Evolutionary conservation across 2,329 filamentous ascomycete genomes (phyloP).

Genomic region (Scedosporium aurantiacum): DNA sequence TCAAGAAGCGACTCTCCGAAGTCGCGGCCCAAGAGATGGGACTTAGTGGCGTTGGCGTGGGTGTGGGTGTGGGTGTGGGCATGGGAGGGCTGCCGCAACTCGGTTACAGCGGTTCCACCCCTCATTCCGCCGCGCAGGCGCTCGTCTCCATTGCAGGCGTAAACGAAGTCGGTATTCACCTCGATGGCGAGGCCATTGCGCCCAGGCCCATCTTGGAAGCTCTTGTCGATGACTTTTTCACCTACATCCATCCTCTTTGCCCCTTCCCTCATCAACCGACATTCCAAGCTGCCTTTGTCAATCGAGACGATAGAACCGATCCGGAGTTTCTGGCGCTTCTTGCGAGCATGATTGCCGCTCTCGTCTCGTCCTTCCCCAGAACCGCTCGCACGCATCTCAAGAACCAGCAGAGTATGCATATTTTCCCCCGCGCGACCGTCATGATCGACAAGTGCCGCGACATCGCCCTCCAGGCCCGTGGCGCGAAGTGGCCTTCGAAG

Average conservation of each 20-base stretch:
- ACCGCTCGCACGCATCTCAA: constrained; percentile 61
- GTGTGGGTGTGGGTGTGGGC: constrained; percentile 27
- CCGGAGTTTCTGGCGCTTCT: constrained; percentile 59
- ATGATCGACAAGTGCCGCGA: constrained; percentile 62
- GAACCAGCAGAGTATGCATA: constrained; percentile 48
- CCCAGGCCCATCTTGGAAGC: constrained; percentile 56
- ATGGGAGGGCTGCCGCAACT: constrained; percentile 34
- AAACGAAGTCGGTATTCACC: constrained; percentile 23
- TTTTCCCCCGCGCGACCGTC: constrained; percentile 58
- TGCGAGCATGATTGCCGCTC: constrained; percentile 60
- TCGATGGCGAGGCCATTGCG: constrained; percentile 59
- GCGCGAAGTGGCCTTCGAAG: constrained; percentile 37
- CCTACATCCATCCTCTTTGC: constrained; percentile 65
- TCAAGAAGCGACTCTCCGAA: constrained; percentile 8
- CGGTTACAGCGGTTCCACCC: constrained; percentile 24
- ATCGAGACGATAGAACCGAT: constrained; percentile 54
- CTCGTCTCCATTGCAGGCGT: constrained; percentile 31
- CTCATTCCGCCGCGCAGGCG: constrained; percentile 36
- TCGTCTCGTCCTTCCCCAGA: constrained; percentile 69
- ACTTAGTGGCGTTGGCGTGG: too few species aligned
- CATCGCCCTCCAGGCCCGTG: constrained; percentile 57
- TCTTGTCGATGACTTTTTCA: constrained; percentile 73
- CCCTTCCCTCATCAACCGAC: constrained; percentile 73
- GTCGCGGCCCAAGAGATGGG: constrained; percentile 33
- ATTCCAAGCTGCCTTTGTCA: constrained; percentile 57